Conservation (phyloP, 148 eudicot species). For the Chenopodium quinoa region DNA sequence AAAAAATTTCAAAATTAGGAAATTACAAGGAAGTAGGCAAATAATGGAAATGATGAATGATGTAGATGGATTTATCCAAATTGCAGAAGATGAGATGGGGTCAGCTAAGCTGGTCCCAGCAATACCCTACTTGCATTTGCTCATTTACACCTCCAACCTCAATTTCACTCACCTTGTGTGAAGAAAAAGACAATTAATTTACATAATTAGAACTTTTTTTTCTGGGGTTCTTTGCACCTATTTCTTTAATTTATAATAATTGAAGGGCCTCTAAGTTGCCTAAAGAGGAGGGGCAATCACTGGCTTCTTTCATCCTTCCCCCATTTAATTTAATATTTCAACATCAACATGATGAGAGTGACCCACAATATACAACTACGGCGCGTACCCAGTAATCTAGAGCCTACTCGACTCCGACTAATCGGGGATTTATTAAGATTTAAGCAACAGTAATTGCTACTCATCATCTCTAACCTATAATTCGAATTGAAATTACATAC, state of each 20-base stretch:
- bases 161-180: neutral
- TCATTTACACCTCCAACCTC: slow-evolving; percentile 8
- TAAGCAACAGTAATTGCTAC: too few relatives aligned
- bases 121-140: slow-evolving; percentile 16
- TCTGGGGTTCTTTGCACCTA: slow-evolving; percentile 8
- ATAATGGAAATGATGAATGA: slow-evolving; percentile 20
- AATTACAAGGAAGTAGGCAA: neutral
- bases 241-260: neutral
- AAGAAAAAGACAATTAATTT: slow-evolving; percentile 9
- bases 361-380: slow-evolving; percentile 5
- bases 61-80: slow-evolving; percentile 22
- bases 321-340: slow-evolving; percentile 14
- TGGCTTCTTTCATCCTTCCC: slow-evolving; percentile 5
- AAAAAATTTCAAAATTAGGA: neutral
- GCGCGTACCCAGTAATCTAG: neutral
- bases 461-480: neutral
- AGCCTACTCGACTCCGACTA: neutral
- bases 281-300: slow-evolving; percentile 23
- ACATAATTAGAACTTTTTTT: neutral
- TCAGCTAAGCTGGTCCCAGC: slow-evolving; percentile 29
- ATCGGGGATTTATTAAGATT: too few relatives aligned
- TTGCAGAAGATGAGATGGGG: slow-evolving; percentile 8
- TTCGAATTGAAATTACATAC: neutral
- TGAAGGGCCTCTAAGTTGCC: slow-evolving; percentile 10
- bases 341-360: slow-evolving; percentile 7